Base-by-base conservation (phyloP, 2,329 filamentous ascomycete genomes). In the Rhynchosporium agropyri region DNA sequence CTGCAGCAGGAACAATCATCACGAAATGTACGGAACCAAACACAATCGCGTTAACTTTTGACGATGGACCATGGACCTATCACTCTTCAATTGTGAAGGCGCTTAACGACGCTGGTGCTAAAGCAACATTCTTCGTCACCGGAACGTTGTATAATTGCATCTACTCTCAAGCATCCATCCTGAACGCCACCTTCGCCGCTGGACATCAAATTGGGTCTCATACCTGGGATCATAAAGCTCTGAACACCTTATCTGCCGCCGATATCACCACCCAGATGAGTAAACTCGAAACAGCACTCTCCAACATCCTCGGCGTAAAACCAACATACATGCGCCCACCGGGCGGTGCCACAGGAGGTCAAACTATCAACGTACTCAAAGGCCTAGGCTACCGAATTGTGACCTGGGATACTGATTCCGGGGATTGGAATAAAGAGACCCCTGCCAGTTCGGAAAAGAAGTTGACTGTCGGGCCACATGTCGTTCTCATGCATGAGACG, bases 21-120 rank as follows among this genome's bases (percentile, higher is more conserved):
- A 49, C 46, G 15, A 38, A 53, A 20, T 85, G 83, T 64, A 76
- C 76, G 26, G 77, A 77, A n/a, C 77, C 81, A 1, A 83, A 85
- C 58, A 83, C 83, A 3, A 79, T 89, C 66, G 87, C 87, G 28
- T 73, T 89, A 61, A 89, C 86, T 0, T 89, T 83, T 68, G 87
- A 89, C 66, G 87, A 89, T 69, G 87, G 87, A 2, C 87, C 86
- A 13, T 83, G 82, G 66, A 73, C 79, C 36, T 87, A 85, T 73
- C 89, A 86, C 1, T 74, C 75, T 48, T 81, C 85, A 63, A 78
- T 89, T 13, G 78, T 89, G n/a, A 82, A 88, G 68, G 76, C 86
- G 51, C 79, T 89, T 51, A 60, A 77, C 12, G 42, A 76, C 40
- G 86, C 87, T 70, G 76, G 80, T 29, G 85, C 83, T 15, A 86